Base-by-base conservation (phyloP, 441 rosid genomes). In the Euphorbia neoarborescens region DNA sequence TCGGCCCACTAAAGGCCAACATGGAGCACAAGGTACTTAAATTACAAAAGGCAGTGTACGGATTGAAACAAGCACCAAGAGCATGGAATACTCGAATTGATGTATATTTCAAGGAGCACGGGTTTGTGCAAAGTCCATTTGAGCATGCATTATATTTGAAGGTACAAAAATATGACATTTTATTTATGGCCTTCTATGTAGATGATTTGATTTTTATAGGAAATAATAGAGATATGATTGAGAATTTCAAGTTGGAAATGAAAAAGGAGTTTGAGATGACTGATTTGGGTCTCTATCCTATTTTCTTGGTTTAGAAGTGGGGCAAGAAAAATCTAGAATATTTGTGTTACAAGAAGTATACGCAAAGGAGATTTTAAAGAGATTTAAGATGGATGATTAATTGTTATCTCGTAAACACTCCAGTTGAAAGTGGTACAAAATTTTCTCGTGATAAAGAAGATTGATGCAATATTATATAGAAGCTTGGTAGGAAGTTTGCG, bases 171-270 rank as follows among this genome's bases (percentile, higher is more conserved):
- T 48, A 0, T 20, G n/a, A 63, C 17, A 37, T 38, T 5, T 22
- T 38, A 2, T 5, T 63, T 8, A n/a, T 63, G n/a, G 38, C 30
- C n/a, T 4, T 62, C 5, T 34, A 62, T 38, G 32, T 63, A 19
- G 62, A 68, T n/a, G 62, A 68, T 68, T 24, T 68, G 19, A 68
- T 68, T 14, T 67, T 51, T 32, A 53, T 7, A 8, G 9, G 51
- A 15, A 67, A 34, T 5, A 37, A 53, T 6, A 25, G 8, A 27
- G 32, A n/a, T n/a, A 25, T 67, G 66, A 32, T 51, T 51, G 40
- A 12, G 10, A 61, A 32, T 17, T 67, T 67, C 9, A 50, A 50
- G 44, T 11, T 30, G 61, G 61, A 19, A n/a, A 67, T 67, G 62
- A 8, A 5, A 13, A 7, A 7, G 14, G 35, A 67, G 10, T 67